phyloP scores from a whole-genome alignment of 768 basidiomycete genomes.

The Mycena kentingensis region DNA sequence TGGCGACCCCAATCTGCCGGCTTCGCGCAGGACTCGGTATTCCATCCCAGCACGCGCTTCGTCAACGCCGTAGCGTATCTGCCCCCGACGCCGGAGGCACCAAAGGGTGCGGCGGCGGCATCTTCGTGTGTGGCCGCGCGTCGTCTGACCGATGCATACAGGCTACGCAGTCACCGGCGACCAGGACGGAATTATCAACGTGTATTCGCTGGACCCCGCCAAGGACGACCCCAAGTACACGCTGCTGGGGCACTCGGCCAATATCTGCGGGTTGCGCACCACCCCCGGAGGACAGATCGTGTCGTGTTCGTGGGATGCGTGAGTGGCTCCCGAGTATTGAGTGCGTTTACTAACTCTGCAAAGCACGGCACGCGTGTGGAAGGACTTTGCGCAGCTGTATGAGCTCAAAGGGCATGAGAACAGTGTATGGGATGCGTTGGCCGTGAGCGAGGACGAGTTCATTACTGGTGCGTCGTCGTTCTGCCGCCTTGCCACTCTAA shows the following conservation, averaged over 20 bases:
- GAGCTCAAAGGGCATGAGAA: slow-evolving; percentile 86
- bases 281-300: slow-evolving; percentile 74
- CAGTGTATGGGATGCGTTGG: slow-evolving; percentile 92
- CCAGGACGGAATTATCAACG: slow-evolving; percentile 85
- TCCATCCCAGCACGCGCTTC: slow-evolving; percentile 69
- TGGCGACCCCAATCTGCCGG: slow-evolving; percentile 65
- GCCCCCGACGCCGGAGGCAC: slow-evolving; percentile 64
- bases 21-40: slow-evolving; percentile 57
- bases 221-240: slow-evolving; percentile 78
- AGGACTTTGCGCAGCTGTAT: slow-evolving; percentile 67
- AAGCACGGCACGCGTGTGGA: slow-evolving; percentile 97
- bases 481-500: neutral
- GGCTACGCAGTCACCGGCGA: slow-evolving; percentile 88
- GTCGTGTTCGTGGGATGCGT: slow-evolving; percentile 98
- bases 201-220: slow-evolving; percentile 63
- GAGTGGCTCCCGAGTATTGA: slow-evolving; percentile 29
- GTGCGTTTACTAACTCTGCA: slow-evolving; percentile 6
- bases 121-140: neutral
- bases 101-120: slow-evolving; percentile 56
- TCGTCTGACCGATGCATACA: slow-evolving; percentile 39
- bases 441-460: slow-evolving; percentile 71
- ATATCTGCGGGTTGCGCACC: slow-evolving; percentile 84
- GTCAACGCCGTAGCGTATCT: slow-evolving; percentile 84
- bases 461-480: slow-evolving; percentile 68
- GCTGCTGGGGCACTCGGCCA: slow-evolving; percentile 86